Base-by-base conservation (phyloP, 768 basidiomycete species). In the Leccinellum luteum region DNA sequence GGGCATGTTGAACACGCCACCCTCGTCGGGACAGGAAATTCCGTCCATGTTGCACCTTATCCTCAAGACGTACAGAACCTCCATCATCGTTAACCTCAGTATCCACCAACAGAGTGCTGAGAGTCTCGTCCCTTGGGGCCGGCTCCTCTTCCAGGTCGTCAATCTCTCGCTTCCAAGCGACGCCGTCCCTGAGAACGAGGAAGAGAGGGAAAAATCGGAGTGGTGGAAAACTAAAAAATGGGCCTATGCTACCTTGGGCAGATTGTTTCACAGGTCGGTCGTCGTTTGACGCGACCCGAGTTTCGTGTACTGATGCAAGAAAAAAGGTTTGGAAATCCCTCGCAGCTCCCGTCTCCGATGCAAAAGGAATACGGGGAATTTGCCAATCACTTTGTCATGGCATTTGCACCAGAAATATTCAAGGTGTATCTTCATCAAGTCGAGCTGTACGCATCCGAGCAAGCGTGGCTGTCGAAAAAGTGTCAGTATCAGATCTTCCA, bases 221-320 rank as follows among this genome's bases (percentile, higher is more conserved):
- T 96, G 94, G 93, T 92, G 92, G 89, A 88, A 87, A 68, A 82
- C 88, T 9, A 95, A 95, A 76, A 96, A 96, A 69, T 95, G 93
- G 94, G 90, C 93, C 1, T 94, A 87, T 67, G 83, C 81, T n/a
- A 85, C 84, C 35, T 76, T 96, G 8, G 89, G 89, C 34, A 78
- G 86, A 23, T 75, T 94, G 15, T 94, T 94, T 80, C 87, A 89
- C 65, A 80, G 88, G 82, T 86, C 54, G 6, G 68, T 4, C 52
- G 13, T 51, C 14, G 34, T 51, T 54, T 10, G 4, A 9, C 25
- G 13, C 9, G 10, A 30, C 6, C 23, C 12, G n/a, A 25, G 1
- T 28, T 10, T 13, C 30, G 25, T 55, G 38, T 27, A 27, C 58
- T 69, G 49, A 69, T 15, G 10, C 27, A 30, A 8, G 31, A 10